phyloP scores from a whole-genome alignment of 768 basidiomycete species.

The Hericium alpestre region DNA sequence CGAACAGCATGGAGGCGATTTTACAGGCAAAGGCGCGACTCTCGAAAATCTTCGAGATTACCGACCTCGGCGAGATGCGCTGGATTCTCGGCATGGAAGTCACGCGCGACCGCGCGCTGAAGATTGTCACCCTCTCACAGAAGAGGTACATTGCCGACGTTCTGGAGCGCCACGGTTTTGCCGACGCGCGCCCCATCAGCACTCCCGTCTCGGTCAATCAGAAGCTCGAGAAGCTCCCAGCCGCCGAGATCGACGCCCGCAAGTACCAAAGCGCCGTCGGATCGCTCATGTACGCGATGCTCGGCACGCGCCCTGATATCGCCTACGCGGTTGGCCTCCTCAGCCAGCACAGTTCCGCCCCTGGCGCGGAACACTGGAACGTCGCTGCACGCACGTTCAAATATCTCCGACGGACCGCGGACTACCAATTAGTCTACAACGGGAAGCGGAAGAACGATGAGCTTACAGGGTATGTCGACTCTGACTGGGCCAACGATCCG shows the following conservation, averaged over 20 bases:
- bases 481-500: constrained; percentile 16
- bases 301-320: constrained; percentile 25
- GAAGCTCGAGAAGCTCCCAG: not conserved
- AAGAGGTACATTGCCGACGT: not conserved
- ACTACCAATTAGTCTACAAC: not conserved
- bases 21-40: not conserved
- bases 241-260: too few species aligned
- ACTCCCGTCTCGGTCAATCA: not conserved
- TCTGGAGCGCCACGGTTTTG: not conserved
- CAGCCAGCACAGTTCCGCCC: constrained; percentile 21
- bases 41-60: too few species aligned
- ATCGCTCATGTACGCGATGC: not conserved
- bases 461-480: constrained; percentile 14
- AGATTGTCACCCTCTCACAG: not conserved
- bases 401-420: not conserved
- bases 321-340: constrained; percentile 21
- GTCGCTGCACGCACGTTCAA: constrained; percentile 20
- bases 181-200: not conserved
- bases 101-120: too few species aligned
- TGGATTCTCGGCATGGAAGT: not conserved
- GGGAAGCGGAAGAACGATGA: not conserved
- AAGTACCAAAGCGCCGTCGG: too few species aligned
- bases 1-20: not conserved
- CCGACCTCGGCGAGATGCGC: too few species aligned
- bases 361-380: constrained; percentile 18